Conservation (phyloP, 768 basidiomycete species). For the Gymnopilus dilepis region DNA sequence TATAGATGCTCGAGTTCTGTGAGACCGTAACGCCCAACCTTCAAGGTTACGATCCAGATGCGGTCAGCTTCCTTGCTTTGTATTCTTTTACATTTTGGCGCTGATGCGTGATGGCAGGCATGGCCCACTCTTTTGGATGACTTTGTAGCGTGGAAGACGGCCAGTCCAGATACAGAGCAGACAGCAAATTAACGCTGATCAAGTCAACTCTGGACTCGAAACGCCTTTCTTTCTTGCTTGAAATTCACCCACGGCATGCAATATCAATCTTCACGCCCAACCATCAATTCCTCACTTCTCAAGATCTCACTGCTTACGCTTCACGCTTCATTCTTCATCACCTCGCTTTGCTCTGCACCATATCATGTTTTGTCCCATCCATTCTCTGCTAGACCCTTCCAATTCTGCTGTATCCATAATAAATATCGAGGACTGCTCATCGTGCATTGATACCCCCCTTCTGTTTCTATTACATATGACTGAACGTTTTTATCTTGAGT, state of each 20-base stretch:
- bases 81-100: not conserved
- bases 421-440: not conserved
- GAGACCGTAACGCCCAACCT: slow-evolving; percentile 62
- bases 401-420: slow-evolving; percentile 16
- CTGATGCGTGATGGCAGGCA: slow-evolving; percentile 48
- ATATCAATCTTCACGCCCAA: no score
- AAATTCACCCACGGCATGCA: no score
- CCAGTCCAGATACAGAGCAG: slow-evolving; percentile 17
- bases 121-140: slow-evolving; percentile 87
- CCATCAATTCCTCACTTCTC: not conserved
- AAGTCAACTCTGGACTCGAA: not conserved
- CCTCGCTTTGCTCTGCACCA: slow-evolving; percentile 6
- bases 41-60: slow-evolving; percentile 75
- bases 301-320: no score
- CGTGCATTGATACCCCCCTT: slow-evolving; percentile 3
- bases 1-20: slow-evolving; percentile 79
- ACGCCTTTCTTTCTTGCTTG: no score
- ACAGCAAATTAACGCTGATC: slow-evolving; percentile 11
- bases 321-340: not conserved
- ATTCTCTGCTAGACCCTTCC: not conserved
- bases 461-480: not conserved
- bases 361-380: slow-evolving; percentile 4
- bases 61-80: slow-evolving; percentile 49
- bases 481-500: not conserved
- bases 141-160: slow-evolving; percentile 73